Base-by-base conservation (phyloP, 257 asterid genomes). In the Linaria vulgaris region DNA sequence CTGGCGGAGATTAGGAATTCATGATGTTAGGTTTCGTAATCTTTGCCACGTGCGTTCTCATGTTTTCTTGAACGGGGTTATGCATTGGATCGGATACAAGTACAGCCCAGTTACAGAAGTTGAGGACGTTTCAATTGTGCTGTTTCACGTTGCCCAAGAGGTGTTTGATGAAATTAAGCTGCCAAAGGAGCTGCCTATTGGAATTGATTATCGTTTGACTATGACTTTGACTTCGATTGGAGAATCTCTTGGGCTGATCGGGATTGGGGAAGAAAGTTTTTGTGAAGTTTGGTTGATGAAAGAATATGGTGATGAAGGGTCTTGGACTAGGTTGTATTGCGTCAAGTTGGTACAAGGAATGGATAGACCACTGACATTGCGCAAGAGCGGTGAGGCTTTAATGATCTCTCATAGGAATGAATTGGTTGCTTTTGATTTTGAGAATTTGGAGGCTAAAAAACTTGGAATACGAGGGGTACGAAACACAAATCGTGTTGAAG, bases 241-340 rank as follows among this genome's bases (percentile, higher is more conserved):
- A 11, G 41, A 34, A 34, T 34, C 10, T 4, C 41, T 34, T 34
- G 41, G 1, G 9, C 11, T 34, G 9, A 8, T 4, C 6, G 9
- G 41, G 6, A n/a, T 8, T 8, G 41, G 41, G 1, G 3, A 34
- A 34, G 5, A n/a, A n/a, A 2, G n/a, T n/a, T 27, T 14, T 1
- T 74, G 76, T 68, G 74, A 64, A 61, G 74, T 88, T 54, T 88
- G 89, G 96, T 63, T 72, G 66, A 83, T 83, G 96, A 69, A 76
- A 69, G 77, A 73, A 49, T 81, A 77, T 62, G 88, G 82, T 17
- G 80, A 74, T 51, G 45, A 22, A 8, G 82, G 73, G 47, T 77
- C 94, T 1, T 87, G 95, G 95, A 66, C 56, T 19, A 83, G 68
- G 69, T 59, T 88, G 48, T 82, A 75, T 67, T 27, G 66, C 47